These are phyloP conservation scores for Orbilia javanica DNA, from an alignment of 2,329 filamentous ascomycete species.

Conservation along the genomic window DNA sequence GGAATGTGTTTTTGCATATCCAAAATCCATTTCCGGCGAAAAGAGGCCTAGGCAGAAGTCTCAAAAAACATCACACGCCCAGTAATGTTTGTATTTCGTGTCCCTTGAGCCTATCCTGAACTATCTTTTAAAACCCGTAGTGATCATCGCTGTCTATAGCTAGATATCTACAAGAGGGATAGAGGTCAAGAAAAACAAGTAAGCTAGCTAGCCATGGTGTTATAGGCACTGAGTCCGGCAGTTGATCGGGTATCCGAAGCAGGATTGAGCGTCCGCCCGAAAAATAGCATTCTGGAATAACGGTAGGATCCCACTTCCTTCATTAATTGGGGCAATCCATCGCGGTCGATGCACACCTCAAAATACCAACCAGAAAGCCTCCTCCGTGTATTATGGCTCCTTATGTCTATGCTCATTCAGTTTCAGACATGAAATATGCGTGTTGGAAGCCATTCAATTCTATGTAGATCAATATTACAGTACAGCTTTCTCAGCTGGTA, in stretches of 20 bases:
- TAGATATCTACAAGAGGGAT: constrained; percentile 29
- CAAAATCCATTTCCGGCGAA: constrained; percentile 55
- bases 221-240: not conserved
- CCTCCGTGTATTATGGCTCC: not conserved
- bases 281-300: not conserved
- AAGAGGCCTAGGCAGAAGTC: constrained; percentile 46
- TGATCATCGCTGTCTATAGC: constrained; percentile 30
- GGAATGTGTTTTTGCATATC: constrained; percentile 56
- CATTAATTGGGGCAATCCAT: not conserved
- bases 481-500: no score
- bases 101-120: not conserved
- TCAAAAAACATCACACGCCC: constrained; percentile 27
- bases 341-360: not conserved
- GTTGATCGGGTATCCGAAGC: not conserved
- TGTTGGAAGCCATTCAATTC: not conserved
- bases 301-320: not conserved
- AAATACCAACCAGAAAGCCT: not conserved
- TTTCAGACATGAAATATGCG: not conserved
- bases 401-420: not conserved
- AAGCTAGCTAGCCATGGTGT: not conserved
- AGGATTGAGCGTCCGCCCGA: not conserved
- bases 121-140: constrained; percentile 17
- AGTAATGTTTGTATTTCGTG: constrained; percentile 11
- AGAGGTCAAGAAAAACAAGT: not conserved
- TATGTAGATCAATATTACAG: not conserved